Evolutionary conservation across 202 grass and related monocot genomes (phyloP), one percentile per base, ranked within the genome.

Genomic region (Carex sylvatica): DNA sequence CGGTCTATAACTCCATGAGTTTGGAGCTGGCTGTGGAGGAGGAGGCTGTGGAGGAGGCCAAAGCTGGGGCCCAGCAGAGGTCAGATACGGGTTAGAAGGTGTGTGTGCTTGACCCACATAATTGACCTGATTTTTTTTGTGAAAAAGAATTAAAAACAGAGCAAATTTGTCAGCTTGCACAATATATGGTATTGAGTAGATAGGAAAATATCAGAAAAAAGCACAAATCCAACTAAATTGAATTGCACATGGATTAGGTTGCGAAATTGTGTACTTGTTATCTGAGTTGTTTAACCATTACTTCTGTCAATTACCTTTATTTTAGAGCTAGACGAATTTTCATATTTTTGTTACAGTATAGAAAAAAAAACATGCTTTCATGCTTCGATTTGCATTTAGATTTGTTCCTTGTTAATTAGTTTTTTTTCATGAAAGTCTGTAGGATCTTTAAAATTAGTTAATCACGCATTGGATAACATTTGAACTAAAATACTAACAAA

Each of bases 1-100:
- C 5, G 71, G 66, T 67, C 61, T 81, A 73, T 88, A 90, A 87
- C 85, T 90, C 92, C 88, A 95, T 55, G 86, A 82, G 56, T 61
- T 87, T 61, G 86, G 76, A 70, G 81, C 59, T 73, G 56, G 72
- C 24, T 75, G 88, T 69, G 87, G 80, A 35, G 86, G 83, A 28
- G 90, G 89, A 42, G 84, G 42, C 91, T 89, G 80, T 42, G 86
- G 83, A 28, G 90, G 89, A 51, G 84, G 42, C 91, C 91, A 98
- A 66, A 79, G 35, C 63, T 98, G 89, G 35, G 87, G 84, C 70
- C 82, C 87, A 28, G 89, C 85, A 49, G 89, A 82, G 83, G 86
- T 62, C 74, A 67, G 75, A 65, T 89, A 87, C 7, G 82, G 77
- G 82, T 93, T 93, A 73, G 85, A 63, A 88, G 89, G 82, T 67